Percentiles rank a stretch among this genome's conserved stretches.
Evolutionary conservation across 768 basidiomycete genomes (phyloP).

Genomic region (Boletus coccyginus): DNA sequence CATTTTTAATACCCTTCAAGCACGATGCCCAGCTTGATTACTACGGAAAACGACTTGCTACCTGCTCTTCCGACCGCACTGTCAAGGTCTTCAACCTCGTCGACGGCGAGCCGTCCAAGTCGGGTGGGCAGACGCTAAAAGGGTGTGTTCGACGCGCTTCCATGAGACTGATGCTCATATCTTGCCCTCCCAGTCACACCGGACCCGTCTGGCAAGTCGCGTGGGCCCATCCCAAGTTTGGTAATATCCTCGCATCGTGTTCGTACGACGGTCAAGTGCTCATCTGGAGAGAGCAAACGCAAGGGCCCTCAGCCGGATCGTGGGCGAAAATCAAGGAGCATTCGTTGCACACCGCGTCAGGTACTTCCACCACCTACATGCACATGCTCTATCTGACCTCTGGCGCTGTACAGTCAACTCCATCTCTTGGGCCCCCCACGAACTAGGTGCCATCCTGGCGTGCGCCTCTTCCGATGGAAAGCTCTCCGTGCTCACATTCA

Average conservation of each 20-base stretch:
- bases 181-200: slow-evolving; percentile 63
- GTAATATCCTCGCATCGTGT: slow-evolving; percentile 94
- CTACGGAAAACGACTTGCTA: no score
- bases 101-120: slow-evolving; percentile 75
- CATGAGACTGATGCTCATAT: neutral
- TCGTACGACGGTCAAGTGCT: slow-evolving; percentile 98
- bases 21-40: slow-evolving; percentile 89
- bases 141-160: slow-evolving; percentile 47
- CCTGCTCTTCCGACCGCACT: slow-evolving; percentile 69
- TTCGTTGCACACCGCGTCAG: neutral
- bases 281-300: slow-evolving; percentile 52
- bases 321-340: slow-evolving; percentile 25
- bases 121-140: slow-evolving; percentile 70
- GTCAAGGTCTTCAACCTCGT: slow-evolving; percentile 95
- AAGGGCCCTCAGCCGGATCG: no score
- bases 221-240: slow-evolving; percentile 98
- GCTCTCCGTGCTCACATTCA: neutral
- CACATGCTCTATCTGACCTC: neutral
- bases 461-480: no score
- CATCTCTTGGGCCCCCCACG: neutral
- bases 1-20: no score
- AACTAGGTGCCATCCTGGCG: no score
- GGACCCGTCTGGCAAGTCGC: slow-evolving; percentile 98
- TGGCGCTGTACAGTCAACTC: neutral
- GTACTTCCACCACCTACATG: neutral